These are phyloP conservation scores for Chlorencoelia australis DNA, from an alignment of 2,329 filamentous ascomycete species.

Conservation along the genomic window DNA sequence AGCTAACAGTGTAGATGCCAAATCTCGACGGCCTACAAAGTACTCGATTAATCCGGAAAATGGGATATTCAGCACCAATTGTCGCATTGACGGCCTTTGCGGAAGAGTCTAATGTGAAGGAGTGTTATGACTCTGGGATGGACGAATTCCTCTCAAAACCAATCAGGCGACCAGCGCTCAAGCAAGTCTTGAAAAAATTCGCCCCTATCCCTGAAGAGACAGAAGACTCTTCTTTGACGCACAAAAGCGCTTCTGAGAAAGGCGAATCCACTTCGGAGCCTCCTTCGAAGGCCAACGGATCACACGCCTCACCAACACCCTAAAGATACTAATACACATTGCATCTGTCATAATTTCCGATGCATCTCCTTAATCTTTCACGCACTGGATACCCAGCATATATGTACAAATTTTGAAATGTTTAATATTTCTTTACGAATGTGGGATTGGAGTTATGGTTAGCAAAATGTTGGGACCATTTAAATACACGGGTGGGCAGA, in stretches of 20 bases:
- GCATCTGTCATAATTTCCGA: no score
- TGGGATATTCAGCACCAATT: conserved; percentile 81
- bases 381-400: no score
- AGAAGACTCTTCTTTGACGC: conserved; percentile 31
- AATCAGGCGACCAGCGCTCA: conserved; percentile 74
- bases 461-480: no score
- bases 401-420: no score
- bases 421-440: no score
- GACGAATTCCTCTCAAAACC: conserved; percentile 73
- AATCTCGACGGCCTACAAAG: conserved; percentile 84
- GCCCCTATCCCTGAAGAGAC: conserved; percentile 67
- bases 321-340: no score
- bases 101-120: conserved; percentile 79
- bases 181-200: conserved; percentile 77
- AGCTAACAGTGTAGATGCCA: conserved; percentile 57
- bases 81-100: conserved; percentile 85
- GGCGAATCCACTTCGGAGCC: neutral
- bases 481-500: no score
- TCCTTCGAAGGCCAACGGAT: neutral
- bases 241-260: conserved; percentile 3
- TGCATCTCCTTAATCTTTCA: no score
- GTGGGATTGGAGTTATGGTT: no score
- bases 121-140: conserved; percentile 85
- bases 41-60: conserved; percentile 72
- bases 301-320: no score